These are phyloP conservation scores for Scortechinia acanthostroma DNA, from an alignment of 2,329 filamentous ascomycete genomes.

Conservation along the genomic window DNA sequence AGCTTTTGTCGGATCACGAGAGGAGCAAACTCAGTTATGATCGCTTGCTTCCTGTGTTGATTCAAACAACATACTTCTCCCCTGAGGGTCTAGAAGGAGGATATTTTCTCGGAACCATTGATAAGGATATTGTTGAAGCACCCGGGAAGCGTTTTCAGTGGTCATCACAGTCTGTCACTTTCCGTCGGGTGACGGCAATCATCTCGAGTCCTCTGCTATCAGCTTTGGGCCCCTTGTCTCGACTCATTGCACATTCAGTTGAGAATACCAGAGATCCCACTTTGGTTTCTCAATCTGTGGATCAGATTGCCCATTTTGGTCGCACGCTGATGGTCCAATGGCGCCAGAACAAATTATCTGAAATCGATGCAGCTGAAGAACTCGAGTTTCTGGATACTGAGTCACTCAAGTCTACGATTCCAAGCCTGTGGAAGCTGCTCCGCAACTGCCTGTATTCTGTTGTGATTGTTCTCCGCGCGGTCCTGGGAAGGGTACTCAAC, in stretches of 20 bases:
- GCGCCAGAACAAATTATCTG: slow-evolving; percentile 63
- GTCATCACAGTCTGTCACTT: slow-evolving; percentile 47
- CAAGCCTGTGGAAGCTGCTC: slow-evolving; percentile 57
- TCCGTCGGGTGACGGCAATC: slow-evolving; percentile 44
- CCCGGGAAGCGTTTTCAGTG: slow-evolving; percentile 46
- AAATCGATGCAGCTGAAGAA: slow-evolving; percentile 57
- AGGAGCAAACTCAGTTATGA: slow-evolving; percentile 48
- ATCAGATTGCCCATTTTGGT: slow-evolving; percentile 50
- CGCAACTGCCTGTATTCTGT: slow-evolving; percentile 58
- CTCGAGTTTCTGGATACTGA: slow-evolving; percentile 44
- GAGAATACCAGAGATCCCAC: slow-evolving; percentile 41
- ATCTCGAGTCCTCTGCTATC: slow-evolving; percentile 47
- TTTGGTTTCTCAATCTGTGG: slow-evolving; percentile 30
- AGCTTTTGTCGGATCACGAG: slow-evolving; percentile 43
- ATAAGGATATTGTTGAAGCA: slow-evolving; percentile 47
- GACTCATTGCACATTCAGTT: slow-evolving; percentile 52
- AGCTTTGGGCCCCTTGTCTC: slow-evolving; percentile 54
- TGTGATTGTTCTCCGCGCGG: slow-evolving; percentile 51
- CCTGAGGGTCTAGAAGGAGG: slow-evolving; percentile 55
- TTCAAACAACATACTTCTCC: slow-evolving; percentile 44
- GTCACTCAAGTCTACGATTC: slow-evolving; percentile 47
- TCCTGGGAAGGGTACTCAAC: slow-evolving; percentile 47
- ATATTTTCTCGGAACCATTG: slow-evolving; percentile 56
- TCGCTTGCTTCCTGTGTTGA: slow-evolving; percentile 45
- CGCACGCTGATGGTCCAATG: slow-evolving; percentile 54